Base-by-base conservation (phyloP, 2,329 filamentous ascomycete genomes). In the Ceratocystis albifundus region DNA sequence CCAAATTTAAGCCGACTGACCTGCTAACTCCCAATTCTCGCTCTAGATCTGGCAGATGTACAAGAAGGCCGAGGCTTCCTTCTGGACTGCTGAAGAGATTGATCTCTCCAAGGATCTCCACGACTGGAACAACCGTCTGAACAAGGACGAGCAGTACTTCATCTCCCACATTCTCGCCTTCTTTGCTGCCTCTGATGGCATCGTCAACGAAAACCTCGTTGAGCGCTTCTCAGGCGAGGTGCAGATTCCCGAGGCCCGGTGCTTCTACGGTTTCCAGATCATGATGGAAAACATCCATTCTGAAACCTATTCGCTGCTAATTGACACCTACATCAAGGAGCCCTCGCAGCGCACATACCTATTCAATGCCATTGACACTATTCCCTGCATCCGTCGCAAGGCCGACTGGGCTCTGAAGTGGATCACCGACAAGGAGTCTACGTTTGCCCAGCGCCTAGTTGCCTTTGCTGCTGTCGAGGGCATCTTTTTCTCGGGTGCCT, bases 231-330 rank as follows among this genome's bases (percentile, higher is more conserved):
- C 90, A 74, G 87, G 85, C 70, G 94, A 99, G 79, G 93, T 99
- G 36, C 94, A 99, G 80, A 87, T 97, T 68, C 93, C 94, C 10
- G 94, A 99, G 80, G 94, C 94, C 70, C 91, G 94, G 74, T 99
- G 94, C 86, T 99, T 99, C 84, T 99, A 99, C 78, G 94, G 94
- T 70, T 99, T 99, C 85, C 94, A 99, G 82, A 97, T 97, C 81
- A 99, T 99, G 94, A 97, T 99, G 90, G 94, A 99, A 84, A 99
- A 99, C 81, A 96, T 99, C 74, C 94, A 99, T 84, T 96, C 94
- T 17, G 94, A 99, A 82, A 99, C 94, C 65, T 99, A 99, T 84
- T 97, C 93, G 22, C 87, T 99, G 45, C 87, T 99, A 75, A 99
- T 99, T 76, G 94, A 99, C 77, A 96, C 93, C 69, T 99, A 99